Evolutionary conservation across 2,329 filamentous ascomycete genomes (phyloP), one percentile per base, ranked within the genome.

Genomic region (Dryadomyces quercus-mongolicae): DNA sequence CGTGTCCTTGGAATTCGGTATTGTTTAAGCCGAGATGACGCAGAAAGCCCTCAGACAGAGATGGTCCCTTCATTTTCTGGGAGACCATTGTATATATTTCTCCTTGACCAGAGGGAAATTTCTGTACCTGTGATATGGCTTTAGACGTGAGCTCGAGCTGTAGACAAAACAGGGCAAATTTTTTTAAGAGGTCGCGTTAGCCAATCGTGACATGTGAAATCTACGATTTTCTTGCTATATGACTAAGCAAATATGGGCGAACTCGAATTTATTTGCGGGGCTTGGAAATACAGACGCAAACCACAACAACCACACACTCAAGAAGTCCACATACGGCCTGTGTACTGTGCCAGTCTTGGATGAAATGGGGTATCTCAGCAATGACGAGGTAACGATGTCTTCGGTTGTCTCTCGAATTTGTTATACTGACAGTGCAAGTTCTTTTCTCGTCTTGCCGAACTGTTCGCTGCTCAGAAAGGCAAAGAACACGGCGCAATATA

Each of bases 401-500:
- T 40, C 15, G 10, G 4, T 40, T 16, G 10, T 4, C 15, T 40
- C 10, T 9, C 36, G 15, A 2, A 40, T 13, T 16, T 8, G 10
- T 3, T 12, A 40, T 40, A 40, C 36, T 40, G 36, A 40, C 36
- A 40, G 8, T 12, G 8, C 15, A 40, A 91, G 86, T 92, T 92
- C 76, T 90, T 92, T 70, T 70, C 73, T 58, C 77, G 77, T 64
- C 77, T 92, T 59, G 71, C 73, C 52, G 74, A 82, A 62, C 81
- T 92, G 59, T 86, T 93, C 70, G 74, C 80, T 58, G 68, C 75
- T 59, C 78, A 78, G 58, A 84, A 84, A 64, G 74, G 78, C 63
- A 83, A 83, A 66, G 79, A 85, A 62, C 84, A 89, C 68, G 86
- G 86, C 62, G 81, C 82, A 51, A 74, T 94, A 60, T 84, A 80